Conservation (phyloP, 352 stramenopile species). For the Phytophthora ohioensis region DNA sequence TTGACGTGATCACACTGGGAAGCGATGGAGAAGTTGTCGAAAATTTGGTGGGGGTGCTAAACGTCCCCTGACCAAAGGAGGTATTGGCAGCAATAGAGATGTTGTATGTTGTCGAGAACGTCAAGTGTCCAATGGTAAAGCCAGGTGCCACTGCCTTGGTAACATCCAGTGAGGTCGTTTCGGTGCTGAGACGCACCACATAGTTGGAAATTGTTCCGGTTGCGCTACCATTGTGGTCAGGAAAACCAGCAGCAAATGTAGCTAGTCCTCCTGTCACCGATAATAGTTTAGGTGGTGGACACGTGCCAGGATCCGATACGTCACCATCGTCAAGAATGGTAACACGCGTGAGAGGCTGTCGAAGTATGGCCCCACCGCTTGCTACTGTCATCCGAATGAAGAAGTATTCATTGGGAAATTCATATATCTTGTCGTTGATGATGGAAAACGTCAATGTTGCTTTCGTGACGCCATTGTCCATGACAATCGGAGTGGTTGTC, state of each 20-base stretch:
- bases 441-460: conserved; percentile 56
- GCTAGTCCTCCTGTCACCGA: conserved; percentile 52
- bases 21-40: conserved; percentile 50
- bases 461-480: conserved; percentile 51
- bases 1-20: conserved; percentile 32
- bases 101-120: conserved; percentile 43
- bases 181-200: conserved; percentile 41
- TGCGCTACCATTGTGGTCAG: conserved; percentile 62
- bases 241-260: conserved; percentile 39
- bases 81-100: conserved; percentile 54
- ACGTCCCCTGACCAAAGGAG: conserved; percentile 37
- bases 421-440: conserved; percentile 65
- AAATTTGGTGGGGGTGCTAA: conserved; percentile 48
- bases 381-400: conserved; percentile 42
- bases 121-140: conserved; percentile 43
- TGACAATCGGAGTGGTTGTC: conserved; percentile 26
- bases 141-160: conserved; percentile 11
- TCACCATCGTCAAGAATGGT: conserved; percentile 71
- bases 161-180: conserved; percentile 18
- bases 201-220: conserved; percentile 45
- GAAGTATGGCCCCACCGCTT: conserved; percentile 38
- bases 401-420: conserved; percentile 64
- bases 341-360: conserved; percentile 26
- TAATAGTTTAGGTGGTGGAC: conserved; percentile 29
- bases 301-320: conserved; percentile 42